Conservation (phyloP, 257 asterid genomes). For the Datura wrightii region DNA sequence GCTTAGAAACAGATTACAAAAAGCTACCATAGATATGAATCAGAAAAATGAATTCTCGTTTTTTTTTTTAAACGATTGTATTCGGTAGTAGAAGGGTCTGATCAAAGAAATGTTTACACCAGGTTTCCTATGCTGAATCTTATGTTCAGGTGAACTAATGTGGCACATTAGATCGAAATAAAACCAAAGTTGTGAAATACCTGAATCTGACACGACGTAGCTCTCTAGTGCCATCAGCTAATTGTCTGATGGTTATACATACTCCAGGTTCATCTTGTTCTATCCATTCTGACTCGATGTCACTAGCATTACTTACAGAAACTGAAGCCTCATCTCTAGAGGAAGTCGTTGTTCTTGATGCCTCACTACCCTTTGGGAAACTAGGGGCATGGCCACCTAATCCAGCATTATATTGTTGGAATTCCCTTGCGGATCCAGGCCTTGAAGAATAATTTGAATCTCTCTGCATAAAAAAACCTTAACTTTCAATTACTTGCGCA, state of each 20-base stretch:
- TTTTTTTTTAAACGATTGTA: background rate
- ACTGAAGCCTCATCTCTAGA: conserved; percentile 85
- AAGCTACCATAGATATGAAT: background rate
- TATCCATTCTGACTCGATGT: conserved; percentile 85
- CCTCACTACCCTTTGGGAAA: conserved; percentile 50
- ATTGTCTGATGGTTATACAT: conserved; percentile 84
- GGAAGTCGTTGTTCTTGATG: conserved; percentile 78
- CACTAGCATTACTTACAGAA: conserved; percentile 94
- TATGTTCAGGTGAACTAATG: background rate
- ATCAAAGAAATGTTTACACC: background rate
- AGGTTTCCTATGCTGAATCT: background rate
- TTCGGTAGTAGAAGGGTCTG: background rate
- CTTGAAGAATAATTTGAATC: conserved; percentile 83
- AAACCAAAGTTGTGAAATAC: conserved; percentile 41
- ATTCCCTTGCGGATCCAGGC: conserved; percentile 73
- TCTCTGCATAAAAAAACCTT: conserved; percentile 57
- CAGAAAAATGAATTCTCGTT: background rate
- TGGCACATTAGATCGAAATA: background rate
- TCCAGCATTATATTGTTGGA: conserved; percentile 45
- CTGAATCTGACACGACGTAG: conserved; percentile 94
- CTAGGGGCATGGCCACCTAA: conserved; percentile 48
- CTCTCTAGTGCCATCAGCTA: conserved; percentile 86
- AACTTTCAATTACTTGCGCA: background rate
- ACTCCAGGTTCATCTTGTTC: conserved; percentile 97
- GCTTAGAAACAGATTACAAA: background rate